phyloP scores from a whole-genome alignment of 2,329 filamentous ascomycete genomes.

The Alternaria solani region DNA sequence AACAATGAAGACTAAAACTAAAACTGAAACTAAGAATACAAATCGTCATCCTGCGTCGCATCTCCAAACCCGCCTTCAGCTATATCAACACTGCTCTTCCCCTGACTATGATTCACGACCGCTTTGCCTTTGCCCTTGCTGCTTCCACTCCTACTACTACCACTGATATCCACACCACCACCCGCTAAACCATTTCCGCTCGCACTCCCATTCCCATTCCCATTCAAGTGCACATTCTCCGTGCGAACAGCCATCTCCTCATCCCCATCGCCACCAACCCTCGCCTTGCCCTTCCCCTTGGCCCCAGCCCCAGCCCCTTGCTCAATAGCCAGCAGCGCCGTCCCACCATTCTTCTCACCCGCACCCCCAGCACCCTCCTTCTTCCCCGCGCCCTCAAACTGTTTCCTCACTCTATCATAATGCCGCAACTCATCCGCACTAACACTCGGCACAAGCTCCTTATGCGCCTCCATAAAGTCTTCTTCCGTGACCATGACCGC shows the following conservation, averaged over 20 bases:
- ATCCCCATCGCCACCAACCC: constrained; percentile 35
- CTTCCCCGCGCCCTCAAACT: constrained; percentile 75
- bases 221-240: constrained; percentile 49
- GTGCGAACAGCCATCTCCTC: constrained; percentile 54
- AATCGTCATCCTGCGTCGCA: constrained; percentile 51
- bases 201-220: constrained; percentile 1
- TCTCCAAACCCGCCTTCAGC: constrained; percentile 51
- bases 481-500: constrained; percentile 87
- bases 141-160: constrained; percentile 39
- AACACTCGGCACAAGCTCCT: constrained; percentile 90
- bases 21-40: constrained; percentile 47
- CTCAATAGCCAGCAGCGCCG: neutral
- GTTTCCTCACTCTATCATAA: constrained; percentile 82
- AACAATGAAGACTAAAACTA: neutral
- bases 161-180: neutral
- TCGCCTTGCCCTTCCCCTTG: constrained; percentile 44
- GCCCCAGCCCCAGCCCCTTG: neutral
- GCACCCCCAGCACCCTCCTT: constrained; percentile 35
- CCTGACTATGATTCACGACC: constrained; percentile 41
- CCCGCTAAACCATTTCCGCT: neutral
- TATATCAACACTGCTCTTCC: constrained; percentile 46
- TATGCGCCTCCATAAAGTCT: constrained; percentile 83
- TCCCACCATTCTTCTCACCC: constrained; percentile 41
- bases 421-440: constrained; percentile 91
- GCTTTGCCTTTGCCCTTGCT: constrained; percentile 48